Conservation (phyloP, 2,329 filamentous ascomycete genomes). For the Alternaria novae-zelandiae region DNA sequence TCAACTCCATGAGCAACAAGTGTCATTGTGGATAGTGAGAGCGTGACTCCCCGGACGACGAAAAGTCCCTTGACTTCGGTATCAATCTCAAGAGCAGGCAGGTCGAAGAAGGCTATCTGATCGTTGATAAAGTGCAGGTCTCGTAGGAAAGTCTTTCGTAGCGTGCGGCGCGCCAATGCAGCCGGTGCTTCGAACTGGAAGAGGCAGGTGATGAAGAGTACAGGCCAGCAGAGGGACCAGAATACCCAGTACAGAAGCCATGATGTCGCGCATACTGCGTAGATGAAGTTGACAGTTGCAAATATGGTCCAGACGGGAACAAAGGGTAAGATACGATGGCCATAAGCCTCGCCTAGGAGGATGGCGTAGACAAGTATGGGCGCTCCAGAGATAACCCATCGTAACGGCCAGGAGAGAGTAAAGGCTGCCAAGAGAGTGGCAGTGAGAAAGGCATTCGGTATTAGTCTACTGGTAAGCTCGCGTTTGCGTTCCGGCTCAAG, state of each 20-base stretch:
- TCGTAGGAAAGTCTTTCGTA: constrained; percentile 48
- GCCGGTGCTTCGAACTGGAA: constrained; percentile 55
- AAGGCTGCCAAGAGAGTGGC: constrained; percentile 11
- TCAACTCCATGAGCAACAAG: constrained; percentile 61
- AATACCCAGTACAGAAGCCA: constrained; percentile 60
- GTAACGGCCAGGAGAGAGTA: constrained; percentile 26
- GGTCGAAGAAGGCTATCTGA: constrained; percentile 57
- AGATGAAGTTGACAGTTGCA: constrained; percentile 54
- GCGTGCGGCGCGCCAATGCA: constrained; percentile 43
- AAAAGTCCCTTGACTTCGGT: constrained; percentile 61
- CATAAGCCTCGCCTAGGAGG: constrained; percentile 45
- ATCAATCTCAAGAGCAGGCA: constrained; percentile 62
- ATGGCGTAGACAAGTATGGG: constrained; percentile 47
- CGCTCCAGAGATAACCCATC: constrained; percentile 53
- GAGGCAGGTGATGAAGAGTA: constrained; percentile 52
- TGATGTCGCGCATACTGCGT: constrained; percentile 58
- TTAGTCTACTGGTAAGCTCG: constrained; percentile 16
- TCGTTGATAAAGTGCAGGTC: constrained; percentile 60
- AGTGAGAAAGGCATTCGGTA: constrained; percentile 22
- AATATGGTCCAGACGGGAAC: constrained; percentile 58
- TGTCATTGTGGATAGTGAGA: constrained; percentile 59
- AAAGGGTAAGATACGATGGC: constrained; percentile 51
- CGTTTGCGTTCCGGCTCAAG: constrained; percentile 18
- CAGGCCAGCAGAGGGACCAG: constrained; percentile 50
- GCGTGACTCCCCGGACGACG: constrained; percentile 59